A percentile compares a stretch with the other conserved stretches of the same genome.
Evolutionary conservation across 108 stramenopile species (phyloP).

Genomic region (Fistulifera pelliculosa): DNA sequence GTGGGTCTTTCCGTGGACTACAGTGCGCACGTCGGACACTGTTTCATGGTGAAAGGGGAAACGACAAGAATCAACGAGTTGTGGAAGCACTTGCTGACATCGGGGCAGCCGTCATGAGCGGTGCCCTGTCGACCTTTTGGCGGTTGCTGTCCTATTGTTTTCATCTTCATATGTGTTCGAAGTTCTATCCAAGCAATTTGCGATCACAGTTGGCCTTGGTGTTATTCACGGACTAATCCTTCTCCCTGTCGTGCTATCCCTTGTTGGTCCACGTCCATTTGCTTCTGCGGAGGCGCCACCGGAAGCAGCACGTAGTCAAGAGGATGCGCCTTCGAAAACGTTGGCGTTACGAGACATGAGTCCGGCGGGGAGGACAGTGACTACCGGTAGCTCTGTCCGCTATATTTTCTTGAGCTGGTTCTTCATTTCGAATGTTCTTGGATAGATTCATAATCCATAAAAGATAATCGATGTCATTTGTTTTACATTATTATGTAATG

Average conservation of each 20-base stretch:
- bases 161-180: constrained; percentile 54
- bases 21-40: constrained; percentile 75
- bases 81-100: constrained; percentile 60
- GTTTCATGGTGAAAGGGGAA: constrained; percentile 62
- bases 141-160: constrained; percentile 57
- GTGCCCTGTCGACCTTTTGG: constrained; percentile 72
- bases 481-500: no score
- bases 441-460: no score
- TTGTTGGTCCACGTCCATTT: constrained; percentile 51
- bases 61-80: constrained; percentile 37
- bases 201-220: constrained; percentile 53
- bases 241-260: constrained; percentile 48
- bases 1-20: constrained; percentile 85
- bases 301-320: constrained; percentile 5
- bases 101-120: constrained; percentile 60
- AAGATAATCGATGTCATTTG: no score
- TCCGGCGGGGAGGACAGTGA: no score
- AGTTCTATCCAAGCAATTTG: constrained; percentile 55
- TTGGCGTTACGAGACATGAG: no score
- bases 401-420: no score
- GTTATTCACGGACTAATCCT: constrained; percentile 51
- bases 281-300: constrained; percentile 27
- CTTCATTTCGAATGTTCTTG: no score
- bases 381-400: no score
- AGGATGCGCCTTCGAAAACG: no score